These are phyloP conservation scores for Pezicula carpinea DNA, from an alignment of 2,329 filamentous ascomycete species.

Conservation along the genomic window DNA sequence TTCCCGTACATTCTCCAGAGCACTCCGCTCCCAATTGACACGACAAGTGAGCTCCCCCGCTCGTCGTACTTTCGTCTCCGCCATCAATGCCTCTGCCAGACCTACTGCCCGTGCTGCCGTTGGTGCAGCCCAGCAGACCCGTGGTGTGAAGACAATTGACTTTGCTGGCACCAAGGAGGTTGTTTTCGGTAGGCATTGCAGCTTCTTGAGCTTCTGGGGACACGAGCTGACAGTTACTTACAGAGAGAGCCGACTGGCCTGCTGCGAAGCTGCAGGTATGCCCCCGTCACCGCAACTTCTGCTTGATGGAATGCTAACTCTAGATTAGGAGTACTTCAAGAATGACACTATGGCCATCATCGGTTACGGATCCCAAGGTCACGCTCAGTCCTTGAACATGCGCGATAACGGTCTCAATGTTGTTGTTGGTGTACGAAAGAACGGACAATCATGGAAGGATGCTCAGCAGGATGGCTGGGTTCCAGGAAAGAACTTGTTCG, in stretches of 20 bases:
- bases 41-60: conserved; percentile 59
- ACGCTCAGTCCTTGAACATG: conserved; percentile 98
- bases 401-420: conserved; percentile 99
- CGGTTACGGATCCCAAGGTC: conserved; percentile 95
- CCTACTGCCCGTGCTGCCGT: conserved; percentile 45
- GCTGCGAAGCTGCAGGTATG: conserved; percentile 90
- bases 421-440: conserved; percentile 97
- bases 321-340: conserved; percentile 91
- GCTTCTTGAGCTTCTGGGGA: not conserved
- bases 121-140: conserved; percentile 49
- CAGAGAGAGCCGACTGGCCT: conserved; percentile 98
- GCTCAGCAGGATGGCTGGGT: conserved; percentile 97
- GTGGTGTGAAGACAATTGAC: conserved; percentile 98
- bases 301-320: conserved; percentile 15
- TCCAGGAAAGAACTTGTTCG: conserved; percentile 97
- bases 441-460: conserved; percentile 97
- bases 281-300: conserved; percentile 11
- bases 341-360: conserved; percentile 98
- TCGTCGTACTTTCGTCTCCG: conserved; percentile 58
- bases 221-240: conserved; percentile 22
- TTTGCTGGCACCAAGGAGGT: conserved; percentile 94
- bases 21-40: conserved; percentile 57
- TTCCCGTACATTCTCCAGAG: conserved; percentile 68
- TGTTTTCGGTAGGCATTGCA: conserved; percentile 71
- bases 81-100: conserved; percentile 50